Base-by-base conservation (phyloP, 2,329 filamentous ascomycete species). In the Stachybotrys elegans region DNA sequence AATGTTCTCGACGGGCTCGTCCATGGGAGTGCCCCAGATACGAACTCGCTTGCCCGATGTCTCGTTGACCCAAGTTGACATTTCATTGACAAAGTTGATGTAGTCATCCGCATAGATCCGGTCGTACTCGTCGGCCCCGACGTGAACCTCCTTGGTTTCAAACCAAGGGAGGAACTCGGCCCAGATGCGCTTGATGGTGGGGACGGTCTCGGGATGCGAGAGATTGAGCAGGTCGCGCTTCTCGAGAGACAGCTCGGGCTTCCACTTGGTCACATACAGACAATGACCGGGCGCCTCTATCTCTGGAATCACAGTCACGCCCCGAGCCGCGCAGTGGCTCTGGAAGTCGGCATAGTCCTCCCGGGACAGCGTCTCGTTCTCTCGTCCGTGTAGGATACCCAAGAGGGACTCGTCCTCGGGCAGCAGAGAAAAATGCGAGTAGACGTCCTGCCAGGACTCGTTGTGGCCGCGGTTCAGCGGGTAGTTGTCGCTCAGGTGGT, bases 91-190 rank as follows among this genome's bases (percentile, higher is more conserved):
- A 25, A 76, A 76, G 38, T 29, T 29, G 38, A 40, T 4, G 49
- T 78, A 79, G 22, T 71, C 71, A 19, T 69, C 62, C 1, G 67
- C 71, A 2, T 70, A 54, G 0, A 58, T 56, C 4, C 65, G 43
- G 39, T 67, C 51, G 46, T 78, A 78, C 51, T 79, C 75, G 48
- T 78, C 75, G 1, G 73, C 75, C 0, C 75, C 75, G 7, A 78
- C 71, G 47, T 76, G 72, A 2, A 78, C 71, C 16, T 71, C 70
- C 48, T 75, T 62, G 69, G 32, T 75, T 63, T 40, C 38, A 42
- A 78, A 77, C 75, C 75, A 78, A 0, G 75, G 74, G 3, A 78
- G 55, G 41, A 77, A 76, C 16, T 72, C 70, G 5, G 38, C 54
- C 72, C 75, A 78, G 32, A 78, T 73, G 0, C 61, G 59, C 49